Conservation (phyloP, 2,329 filamentous ascomycete genomes). For the Penicillium glabrum region DNA sequence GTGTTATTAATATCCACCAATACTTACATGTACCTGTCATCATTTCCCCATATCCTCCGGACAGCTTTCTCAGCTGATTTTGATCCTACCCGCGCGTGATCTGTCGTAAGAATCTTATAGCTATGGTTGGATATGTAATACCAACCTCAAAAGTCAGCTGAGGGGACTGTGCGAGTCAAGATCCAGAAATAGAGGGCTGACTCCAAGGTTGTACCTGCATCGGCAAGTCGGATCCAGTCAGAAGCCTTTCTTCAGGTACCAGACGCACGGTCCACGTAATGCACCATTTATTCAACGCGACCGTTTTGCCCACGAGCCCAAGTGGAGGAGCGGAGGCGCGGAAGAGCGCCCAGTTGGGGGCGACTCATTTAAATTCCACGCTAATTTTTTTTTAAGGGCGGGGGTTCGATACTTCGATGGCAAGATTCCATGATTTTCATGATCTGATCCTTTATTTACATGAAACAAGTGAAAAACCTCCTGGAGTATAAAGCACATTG, state of each 20-base stretch:
- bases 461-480: not conserved
- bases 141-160: not conserved
- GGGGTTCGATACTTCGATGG: not conserved
- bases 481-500: not conserved
- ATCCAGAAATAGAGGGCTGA: no score
- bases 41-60: not conserved
- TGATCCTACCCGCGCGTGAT: not conserved
- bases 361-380: not conserved
- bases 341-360: not conserved
- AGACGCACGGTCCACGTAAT: not conserved
- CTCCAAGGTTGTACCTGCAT: not conserved
- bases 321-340: not conserved
- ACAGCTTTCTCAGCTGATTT: not conserved
- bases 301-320: not conserved
- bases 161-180: not conserved
- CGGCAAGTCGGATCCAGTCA: not conserved
- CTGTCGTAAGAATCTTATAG: no score
- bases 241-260: not conserved
- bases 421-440: not conserved
- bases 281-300: not conserved
- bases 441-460: not conserved
- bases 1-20: constrained; percentile 1
- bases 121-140: no score
- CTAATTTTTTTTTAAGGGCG: not conserved
- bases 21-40: not conserved